Evolutionary conservation across 176 grass and related monocot genomes (phyloP).

Genomic region (Lolium perenne): DNA sequence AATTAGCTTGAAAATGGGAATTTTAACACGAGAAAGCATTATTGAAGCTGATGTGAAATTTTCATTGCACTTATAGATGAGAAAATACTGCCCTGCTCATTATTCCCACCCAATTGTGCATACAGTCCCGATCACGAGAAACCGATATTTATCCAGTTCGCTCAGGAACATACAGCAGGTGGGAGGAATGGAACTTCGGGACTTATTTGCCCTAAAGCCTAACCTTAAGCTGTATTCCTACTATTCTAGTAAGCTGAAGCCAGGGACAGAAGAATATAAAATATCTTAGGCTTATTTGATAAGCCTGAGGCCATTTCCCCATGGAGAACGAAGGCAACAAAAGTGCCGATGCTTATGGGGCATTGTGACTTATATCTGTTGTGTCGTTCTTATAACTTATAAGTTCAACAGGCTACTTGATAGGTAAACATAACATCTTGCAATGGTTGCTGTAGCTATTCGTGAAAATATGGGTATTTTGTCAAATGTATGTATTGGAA

Average conservation of each 20-base stretch:
- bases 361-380: too few relatives aligned
- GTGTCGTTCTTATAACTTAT: too few relatives aligned
- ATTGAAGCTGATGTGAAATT: not conserved
- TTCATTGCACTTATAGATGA: not conserved
- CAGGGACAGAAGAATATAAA: not conserved
- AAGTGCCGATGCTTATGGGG: too few relatives aligned
- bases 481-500: not conserved
- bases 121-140: not conserved
- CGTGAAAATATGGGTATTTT: not conserved
- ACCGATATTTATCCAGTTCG: not conserved
- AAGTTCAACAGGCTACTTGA: too few relatives aligned
- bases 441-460: not conserved
- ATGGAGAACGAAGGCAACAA: too few relatives aligned
- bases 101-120: too few relatives aligned
- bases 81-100: not conserved
- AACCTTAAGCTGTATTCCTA: not conserved
- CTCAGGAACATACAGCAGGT: not conserved
- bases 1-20: not conserved
- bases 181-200: not conserved
- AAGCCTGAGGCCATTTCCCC: not conserved
- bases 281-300: not conserved
- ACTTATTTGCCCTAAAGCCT: conserved; percentile 3
- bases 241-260: conserved; percentile 22
- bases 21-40: not conserved
- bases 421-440: not conserved